Base-by-base conservation (phyloP, 345 rosid genomes). In the Brassica carinata region DNA sequence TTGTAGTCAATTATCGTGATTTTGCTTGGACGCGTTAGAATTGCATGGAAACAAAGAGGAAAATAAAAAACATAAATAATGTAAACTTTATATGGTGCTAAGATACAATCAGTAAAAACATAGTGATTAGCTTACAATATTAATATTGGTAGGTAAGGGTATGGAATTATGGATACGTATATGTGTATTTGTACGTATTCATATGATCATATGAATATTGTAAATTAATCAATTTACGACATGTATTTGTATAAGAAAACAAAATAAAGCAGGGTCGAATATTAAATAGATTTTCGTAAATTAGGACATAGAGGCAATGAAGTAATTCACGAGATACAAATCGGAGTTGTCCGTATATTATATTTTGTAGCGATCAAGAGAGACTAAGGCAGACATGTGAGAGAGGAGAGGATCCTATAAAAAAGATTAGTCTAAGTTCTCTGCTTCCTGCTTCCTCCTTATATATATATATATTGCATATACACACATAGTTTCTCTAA, bases 241-340 rank as follows among this genome's bases (percentile, higher is more conserved):
- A 64, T 34, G 58, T 64, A 34, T 15, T 36, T 40, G 72, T 67
- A 78, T 27, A 78, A 64, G 45, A 65, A 77, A 77, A 78, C 58
- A 78, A 72, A 78, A 65, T 27, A 45, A 68, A 40, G 6, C 27
- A 29, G 43, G 23, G 23, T 66, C 8, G 68, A 62, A 74, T 80
- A 74, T 68, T 61, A 74, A 74, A 80, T 51, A 69, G 71, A 64
- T 69, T 69, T 74, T 75, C 79, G 79, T 69, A n/a, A 74, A 80
- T 69, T 80, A 26, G 53, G 83, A 75, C 83, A 80, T 80, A 80
- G 83, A 80, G 79, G 79, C 79, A 80, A 80, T 64, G 77, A 75
- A 81, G 83, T 69, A 75, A 81, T 70, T 81, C 83, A 81, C 83
- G 83, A 75, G 83, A 81, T 81, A 81, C 83, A 75, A 81, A 64